phyloP scores from a whole-genome alignment of 2,329 filamentous ascomycete genomes.

The Cadophora sp. region DNA sequence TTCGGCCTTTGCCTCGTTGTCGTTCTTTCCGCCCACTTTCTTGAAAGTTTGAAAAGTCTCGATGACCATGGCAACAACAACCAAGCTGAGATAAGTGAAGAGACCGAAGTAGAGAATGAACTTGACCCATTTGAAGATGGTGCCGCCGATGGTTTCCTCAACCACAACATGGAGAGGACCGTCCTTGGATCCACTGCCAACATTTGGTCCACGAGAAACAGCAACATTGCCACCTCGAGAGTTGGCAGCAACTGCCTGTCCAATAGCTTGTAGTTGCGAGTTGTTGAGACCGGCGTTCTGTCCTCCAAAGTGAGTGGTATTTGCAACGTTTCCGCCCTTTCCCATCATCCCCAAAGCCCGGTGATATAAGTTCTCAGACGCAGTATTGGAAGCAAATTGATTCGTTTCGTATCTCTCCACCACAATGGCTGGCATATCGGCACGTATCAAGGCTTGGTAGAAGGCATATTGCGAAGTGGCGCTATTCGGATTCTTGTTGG shows the following conservation, averaged over 20 bases:
- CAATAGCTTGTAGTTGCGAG: constrained; percentile 77
- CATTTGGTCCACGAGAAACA: constrained; percentile 52
- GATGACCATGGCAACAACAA: constrained; percentile 80
- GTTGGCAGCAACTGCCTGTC: constrained; percentile 80
- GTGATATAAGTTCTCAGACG: constrained; percentile 79
- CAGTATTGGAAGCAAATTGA: constrained; percentile 80
- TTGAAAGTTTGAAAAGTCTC: constrained; percentile 82
- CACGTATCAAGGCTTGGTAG: constrained; percentile 87
- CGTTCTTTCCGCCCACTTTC: constrained; percentile 72
- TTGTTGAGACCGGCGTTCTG: constrained; percentile 53
- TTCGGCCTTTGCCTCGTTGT: constrained; percentile 89
- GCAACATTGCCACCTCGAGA: constrained; percentile 70
- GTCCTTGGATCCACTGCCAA: constrained; percentile 73
- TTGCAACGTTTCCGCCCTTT: constrained; percentile 41
- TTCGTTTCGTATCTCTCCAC: constrained; percentile 89
- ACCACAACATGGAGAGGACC: constrained; percentile 95
- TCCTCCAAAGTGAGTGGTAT: constrained; percentile 27
- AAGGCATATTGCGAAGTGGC: constrained; percentile 91
- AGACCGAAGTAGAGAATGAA: constrained; percentile 82
- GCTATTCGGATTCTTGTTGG: constrained; percentile 90
- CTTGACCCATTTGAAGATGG: constrained; percentile 90
- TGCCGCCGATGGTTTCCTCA: constrained; percentile 81
- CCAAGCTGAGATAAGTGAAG: constrained; percentile 78
- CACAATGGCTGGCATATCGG: constrained; percentile 92
- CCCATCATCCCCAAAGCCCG: constrained; percentile 73